phyloP scores from a whole-genome alignment of 2,329 filamentous ascomycete species.

The Pseudogymnoascus sp. region DNA sequence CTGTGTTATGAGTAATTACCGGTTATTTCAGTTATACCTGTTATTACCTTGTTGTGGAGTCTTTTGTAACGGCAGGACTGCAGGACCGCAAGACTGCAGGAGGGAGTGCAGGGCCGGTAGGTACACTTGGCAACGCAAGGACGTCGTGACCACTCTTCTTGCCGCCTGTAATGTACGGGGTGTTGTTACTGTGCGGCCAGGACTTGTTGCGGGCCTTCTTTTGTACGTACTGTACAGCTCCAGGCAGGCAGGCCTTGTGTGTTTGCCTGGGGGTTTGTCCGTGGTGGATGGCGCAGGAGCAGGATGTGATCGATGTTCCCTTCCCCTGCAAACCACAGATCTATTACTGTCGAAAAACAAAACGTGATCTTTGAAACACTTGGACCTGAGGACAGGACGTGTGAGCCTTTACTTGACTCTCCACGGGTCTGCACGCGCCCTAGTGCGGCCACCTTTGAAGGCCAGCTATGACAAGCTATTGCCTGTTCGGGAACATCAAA shows the following conservation, averaged over 20 bases:
- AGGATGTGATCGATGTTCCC: background rate
- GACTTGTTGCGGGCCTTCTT: background rate
- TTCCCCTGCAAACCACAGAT: background rate
- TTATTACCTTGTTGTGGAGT: background rate
- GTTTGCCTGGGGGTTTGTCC: background rate
- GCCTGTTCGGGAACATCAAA: background rate
- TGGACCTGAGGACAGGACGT: constrained; percentile 5
- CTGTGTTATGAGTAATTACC: background rate
- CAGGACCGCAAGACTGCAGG: background rate
- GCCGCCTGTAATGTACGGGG: background rate
- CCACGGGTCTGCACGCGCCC: background rate
- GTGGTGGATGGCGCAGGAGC: background rate
- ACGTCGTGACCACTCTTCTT: background rate
- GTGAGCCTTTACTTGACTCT: constrained; percentile 5
- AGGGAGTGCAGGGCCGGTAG: background rate
- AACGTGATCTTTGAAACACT: constrained; percentile 6
- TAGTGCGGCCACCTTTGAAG: constrained; percentile 4
- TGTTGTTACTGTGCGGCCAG: background rate
- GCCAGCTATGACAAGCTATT: constrained; percentile 5
- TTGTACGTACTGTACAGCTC: background rate
- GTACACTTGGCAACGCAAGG: constrained; percentile 5
- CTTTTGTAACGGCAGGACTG: background rate
- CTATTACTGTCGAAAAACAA: background rate
- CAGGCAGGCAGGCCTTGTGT: background rate
- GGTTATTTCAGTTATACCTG: background rate